These are phyloP conservation scores for Arthrinium phaeospermum DNA, from an alignment of 2,329 filamentous ascomycete genomes.

Conservation along the genomic window DNA sequence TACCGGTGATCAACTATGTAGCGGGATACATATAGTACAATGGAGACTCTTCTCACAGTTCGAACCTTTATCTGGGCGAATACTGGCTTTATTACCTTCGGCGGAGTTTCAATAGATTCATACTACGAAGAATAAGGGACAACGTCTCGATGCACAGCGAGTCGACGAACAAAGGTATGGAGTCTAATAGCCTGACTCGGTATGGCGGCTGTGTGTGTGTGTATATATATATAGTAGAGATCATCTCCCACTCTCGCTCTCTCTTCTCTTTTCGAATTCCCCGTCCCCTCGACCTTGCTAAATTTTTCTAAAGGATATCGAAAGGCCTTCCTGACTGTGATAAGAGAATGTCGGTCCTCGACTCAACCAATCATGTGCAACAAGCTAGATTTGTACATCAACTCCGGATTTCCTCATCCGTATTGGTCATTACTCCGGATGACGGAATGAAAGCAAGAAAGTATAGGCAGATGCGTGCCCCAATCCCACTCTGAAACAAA, in stretches of 20 bases:
- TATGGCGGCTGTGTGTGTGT: neutral
- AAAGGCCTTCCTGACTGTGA: neutral
- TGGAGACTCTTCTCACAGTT: too few relatives aligned
- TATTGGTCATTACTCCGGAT: constrained; percentile 3
- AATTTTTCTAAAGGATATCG: neutral
- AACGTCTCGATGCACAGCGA: neutral
- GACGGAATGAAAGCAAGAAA: constrained; percentile 15
- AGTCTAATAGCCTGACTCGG: constrained; percentile 9
- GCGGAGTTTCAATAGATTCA: too few relatives aligned
- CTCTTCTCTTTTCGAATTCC: neutral
- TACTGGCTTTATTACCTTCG: too few relatives aligned
- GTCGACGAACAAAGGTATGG: neutral
- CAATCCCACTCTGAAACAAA: constrained; percentile 33
- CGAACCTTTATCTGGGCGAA: too few relatives aligned
- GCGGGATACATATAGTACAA: neutral
- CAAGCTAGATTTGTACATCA: constrained; percentile 9
- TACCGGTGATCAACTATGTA: too few relatives aligned
- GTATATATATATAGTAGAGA: neutral
- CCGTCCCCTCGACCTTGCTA: neutral
- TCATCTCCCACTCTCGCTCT: neutral
- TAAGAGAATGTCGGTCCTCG: neutral
- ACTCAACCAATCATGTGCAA: constrained; percentile 3
- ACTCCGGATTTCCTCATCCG: constrained; percentile 12
- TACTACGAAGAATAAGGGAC: neutral
- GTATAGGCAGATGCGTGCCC: constrained; percentile 2